Conservation (phyloP, 179 eudicot genomes). For the Beta lomatogona region DNA sequence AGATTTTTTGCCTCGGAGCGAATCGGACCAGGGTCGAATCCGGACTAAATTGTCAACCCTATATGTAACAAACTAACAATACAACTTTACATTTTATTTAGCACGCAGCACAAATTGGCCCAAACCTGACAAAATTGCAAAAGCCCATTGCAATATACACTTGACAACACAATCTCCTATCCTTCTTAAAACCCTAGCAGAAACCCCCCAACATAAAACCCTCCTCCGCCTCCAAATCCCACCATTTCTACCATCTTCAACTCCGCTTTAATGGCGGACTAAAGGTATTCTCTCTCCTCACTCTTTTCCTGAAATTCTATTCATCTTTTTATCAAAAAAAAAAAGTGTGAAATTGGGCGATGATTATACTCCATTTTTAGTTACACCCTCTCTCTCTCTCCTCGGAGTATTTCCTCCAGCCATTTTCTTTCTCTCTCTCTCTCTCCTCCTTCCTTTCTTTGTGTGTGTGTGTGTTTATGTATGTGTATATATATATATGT, state of each 20-base stretch:
- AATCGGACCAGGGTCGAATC: no score
- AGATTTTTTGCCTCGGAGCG: no score
- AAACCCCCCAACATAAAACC: neutral
- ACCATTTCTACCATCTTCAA: neutral
- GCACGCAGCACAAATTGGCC: neutral
- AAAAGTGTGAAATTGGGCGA: neutral
- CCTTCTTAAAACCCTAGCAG: slow-evolving; percentile 13
- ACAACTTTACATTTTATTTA: no score
- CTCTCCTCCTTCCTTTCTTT: neutral
- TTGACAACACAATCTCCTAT: neutral
- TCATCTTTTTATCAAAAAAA: neutral
- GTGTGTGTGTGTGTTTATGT: slow-evolving; percentile 18
- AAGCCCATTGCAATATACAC: neutral
- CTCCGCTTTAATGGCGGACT: neutral
- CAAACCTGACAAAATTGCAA: neutral
- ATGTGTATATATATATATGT: neutral
- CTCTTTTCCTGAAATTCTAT: neutral
- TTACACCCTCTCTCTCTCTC: slow-evolving; percentile 23
- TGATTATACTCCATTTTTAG: neutral
- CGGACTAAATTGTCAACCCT: no score
- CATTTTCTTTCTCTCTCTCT: neutral
- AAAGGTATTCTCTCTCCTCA: neutral
- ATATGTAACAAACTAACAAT: no score
- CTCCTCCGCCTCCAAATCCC: neutral
- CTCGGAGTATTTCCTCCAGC: neutral